A percentile compares a stretch with the other conserved stretches of the same genome.
Evolutionary conservation across 805 yeast genomes (phyloP).

Genomic region (Teunomyces atbi): DNA sequence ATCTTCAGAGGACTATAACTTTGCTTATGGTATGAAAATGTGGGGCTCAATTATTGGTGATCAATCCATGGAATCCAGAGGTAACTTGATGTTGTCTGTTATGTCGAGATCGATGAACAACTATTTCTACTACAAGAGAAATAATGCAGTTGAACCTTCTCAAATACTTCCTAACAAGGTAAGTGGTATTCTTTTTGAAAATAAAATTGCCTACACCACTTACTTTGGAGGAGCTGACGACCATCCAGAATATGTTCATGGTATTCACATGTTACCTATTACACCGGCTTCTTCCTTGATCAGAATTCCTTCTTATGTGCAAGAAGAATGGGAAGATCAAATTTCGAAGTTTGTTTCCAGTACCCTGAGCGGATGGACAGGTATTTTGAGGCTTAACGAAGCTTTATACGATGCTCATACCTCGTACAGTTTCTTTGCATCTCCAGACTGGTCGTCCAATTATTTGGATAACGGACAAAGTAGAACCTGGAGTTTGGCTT

Average conservation of each 20-base stretch:
- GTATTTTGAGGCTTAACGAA: constrained; percentile 46
- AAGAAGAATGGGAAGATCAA: constrained; percentile 22
- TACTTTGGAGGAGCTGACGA: constrained; percentile 18
- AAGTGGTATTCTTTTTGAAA: constrained; percentile 22
- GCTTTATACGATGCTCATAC: constrained; percentile 43
- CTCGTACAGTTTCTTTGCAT: constrained; percentile 44
- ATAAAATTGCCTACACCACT: constrained; percentile 23
- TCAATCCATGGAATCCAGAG: constrained; percentile 23
- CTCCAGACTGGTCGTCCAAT: constrained; percentile 23
- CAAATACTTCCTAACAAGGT: constrained; percentile 18
- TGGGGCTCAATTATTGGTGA: constrained; percentile 23
- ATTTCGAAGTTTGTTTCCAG: constrained; percentile 31
- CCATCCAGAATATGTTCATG: constrained; percentile 22
- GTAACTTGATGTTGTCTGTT: constrained; percentile 23
- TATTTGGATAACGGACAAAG: constrained; percentile 64
- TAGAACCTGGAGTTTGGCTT: constrained; percentile 60
- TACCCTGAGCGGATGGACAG: constrained; percentile 64
- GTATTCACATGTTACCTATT: constrained; percentile 26
- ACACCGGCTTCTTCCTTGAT: constrained; percentile 23
- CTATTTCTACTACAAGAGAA: constrained; percentile 18
- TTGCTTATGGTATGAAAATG: constrained; percentile 25
- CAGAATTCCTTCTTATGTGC: constrained; percentile 17
- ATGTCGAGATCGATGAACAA: constrained; percentile 19
- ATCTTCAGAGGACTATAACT: constrained; percentile 23
- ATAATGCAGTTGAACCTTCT: constrained; percentile 17